These are phyloP conservation scores for Heliosperma pusillum DNA, from an alignment of 148 eudicot species.

Conservation along the genomic window DNA sequence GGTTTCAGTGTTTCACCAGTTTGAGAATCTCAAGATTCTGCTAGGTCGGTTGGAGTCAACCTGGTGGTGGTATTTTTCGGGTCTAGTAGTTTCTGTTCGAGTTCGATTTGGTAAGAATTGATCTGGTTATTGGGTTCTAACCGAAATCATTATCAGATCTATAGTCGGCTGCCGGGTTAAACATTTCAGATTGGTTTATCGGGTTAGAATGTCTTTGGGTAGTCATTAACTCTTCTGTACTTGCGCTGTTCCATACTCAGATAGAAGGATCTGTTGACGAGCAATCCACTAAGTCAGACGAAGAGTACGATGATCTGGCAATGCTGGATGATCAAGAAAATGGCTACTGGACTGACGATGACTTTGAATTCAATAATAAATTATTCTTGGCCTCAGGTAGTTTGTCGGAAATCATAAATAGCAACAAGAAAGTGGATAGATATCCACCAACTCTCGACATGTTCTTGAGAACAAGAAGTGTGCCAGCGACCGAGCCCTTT, in stretches of 20 bases:
- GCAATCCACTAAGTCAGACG: slow-evolving; percentile 81
- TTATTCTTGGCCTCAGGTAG: slow-evolving; percentile 15
- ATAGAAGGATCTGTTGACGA: slow-evolving; percentile 96
- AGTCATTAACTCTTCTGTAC: too few relatives aligned
- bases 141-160: too few relatives aligned
- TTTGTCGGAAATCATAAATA: slow-evolving; percentile 24
- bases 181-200: too few relatives aligned
- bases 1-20: too few relatives aligned
- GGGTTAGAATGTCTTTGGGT: too few relatives aligned
- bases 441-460: slow-evolving; percentile 40
- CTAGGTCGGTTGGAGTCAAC: too few relatives aligned
- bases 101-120: too few relatives aligned
- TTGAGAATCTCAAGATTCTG: too few relatives aligned
- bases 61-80: too few relatives aligned
- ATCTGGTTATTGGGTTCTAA: too few relatives aligned
- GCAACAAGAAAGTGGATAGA: slow-evolving; percentile 30
- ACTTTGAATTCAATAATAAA: slow-evolving; percentile 30
- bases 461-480: slow-evolving; percentile 48
- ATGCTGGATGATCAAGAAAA: slow-evolving; percentile 63
- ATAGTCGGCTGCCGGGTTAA: too few relatives aligned
- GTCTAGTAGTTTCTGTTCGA: too few relatives aligned
- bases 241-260: slow-evolving; percentile 29
- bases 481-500: slow-evolving; percentile 33
- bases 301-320: slow-evolving; percentile 86
- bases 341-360: slow-evolving; percentile 52